Percentiles rank a stretch among this genome's conserved stretches.
phyloP scores from a whole-genome alignment of 345 rosid species.

The Laguncularia racemosa region DNA sequence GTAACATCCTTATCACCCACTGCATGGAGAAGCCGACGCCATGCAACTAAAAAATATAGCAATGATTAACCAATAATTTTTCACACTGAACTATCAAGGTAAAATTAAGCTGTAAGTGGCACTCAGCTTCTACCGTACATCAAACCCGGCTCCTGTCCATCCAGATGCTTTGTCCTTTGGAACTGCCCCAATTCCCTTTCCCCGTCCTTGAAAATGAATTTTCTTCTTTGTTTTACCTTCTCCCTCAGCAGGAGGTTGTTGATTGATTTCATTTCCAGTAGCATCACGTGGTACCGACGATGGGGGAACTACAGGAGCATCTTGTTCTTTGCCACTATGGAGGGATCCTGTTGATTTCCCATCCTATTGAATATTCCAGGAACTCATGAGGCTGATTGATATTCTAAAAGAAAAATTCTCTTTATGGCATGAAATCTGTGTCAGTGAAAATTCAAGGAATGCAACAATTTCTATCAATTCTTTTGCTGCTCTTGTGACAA shows the following conservation, averaged over 20 bases:
- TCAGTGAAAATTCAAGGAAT: too few species aligned
- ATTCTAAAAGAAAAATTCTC: too few species aligned
- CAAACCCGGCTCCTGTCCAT: slow-evolving; percentile 22
- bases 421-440: too few species aligned
- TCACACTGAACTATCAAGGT: too few species aligned
- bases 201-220: slow-evolving; percentile 10
- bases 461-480: too few species aligned
- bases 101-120: too few species aligned
- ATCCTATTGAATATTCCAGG: slow-evolving; percentile 26
- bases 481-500: too few species aligned
- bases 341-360: slow-evolving; percentile 20
- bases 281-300: slow-evolving; percentile 18
- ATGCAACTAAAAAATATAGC: too few species aligned
- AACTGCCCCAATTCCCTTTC: slow-evolving; percentile 15
- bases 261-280: slow-evolving; percentile 5
- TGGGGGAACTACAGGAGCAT: slow-evolving; percentile 24
- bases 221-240: slow-evolving; percentile 10
- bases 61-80: too few species aligned
- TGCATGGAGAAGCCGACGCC: too few species aligned
- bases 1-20: too few species aligned
- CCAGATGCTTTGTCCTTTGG: slow-evolving; percentile 11
- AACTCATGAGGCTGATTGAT: neutral
- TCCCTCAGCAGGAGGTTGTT: neutral
- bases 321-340: slow-evolving; percentile 20
- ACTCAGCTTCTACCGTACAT: slow-evolving; percentile 8